A percentile compares a stretch with the other conserved stretches of the same genome.
Conservation (phyloP, 2,329 filamentous ascomycete genomes). For the Colletotrichum karsti region DNA sequence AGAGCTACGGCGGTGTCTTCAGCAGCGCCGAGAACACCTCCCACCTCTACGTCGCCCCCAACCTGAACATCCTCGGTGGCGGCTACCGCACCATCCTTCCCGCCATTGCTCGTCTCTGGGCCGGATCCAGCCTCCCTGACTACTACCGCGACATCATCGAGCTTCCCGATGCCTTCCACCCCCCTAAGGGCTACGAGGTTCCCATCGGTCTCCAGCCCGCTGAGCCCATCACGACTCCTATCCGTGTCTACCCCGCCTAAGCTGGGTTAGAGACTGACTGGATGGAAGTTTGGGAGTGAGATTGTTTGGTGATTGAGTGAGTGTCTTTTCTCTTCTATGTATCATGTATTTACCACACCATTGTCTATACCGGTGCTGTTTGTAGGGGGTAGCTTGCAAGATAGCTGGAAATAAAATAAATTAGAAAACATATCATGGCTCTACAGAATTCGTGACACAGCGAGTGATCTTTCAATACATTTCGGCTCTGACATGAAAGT, state of each 20-base stretch:
- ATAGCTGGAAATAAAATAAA: no score
- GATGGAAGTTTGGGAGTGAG: no score
- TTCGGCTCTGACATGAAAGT: no score
- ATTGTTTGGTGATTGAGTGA: no score
- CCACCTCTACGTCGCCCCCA: constrained; percentile 47
- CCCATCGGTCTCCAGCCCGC: not conserved
- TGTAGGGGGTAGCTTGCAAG: no score
- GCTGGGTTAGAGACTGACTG: not conserved
- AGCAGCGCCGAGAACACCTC: constrained; percentile 37
- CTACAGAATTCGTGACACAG: no score
- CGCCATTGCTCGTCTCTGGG: constrained; percentile 46
- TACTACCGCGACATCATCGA: constrained; percentile 52
- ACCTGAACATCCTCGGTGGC: constrained; percentile 42
- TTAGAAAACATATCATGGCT: no score
- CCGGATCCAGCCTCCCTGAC: constrained; percentile 42
- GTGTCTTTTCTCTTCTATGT: no score
- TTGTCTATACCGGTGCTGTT: no score
- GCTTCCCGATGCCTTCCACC: constrained; percentile 52
- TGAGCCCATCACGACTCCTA: not conserved
- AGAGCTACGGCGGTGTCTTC: constrained; percentile 60
- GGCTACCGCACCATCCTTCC: constrained; percentile 44
- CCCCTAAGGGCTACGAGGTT: constrained; percentile 46
- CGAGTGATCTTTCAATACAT: no score
- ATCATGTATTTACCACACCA: no score
- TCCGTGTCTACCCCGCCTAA: not conserved